A percentile compares a stretch with the other conserved stretches of the same genome.
phyloP scores from a whole-genome alignment of 495 filamentous ascomycete species.

The Margaritispora aquatica region DNA sequence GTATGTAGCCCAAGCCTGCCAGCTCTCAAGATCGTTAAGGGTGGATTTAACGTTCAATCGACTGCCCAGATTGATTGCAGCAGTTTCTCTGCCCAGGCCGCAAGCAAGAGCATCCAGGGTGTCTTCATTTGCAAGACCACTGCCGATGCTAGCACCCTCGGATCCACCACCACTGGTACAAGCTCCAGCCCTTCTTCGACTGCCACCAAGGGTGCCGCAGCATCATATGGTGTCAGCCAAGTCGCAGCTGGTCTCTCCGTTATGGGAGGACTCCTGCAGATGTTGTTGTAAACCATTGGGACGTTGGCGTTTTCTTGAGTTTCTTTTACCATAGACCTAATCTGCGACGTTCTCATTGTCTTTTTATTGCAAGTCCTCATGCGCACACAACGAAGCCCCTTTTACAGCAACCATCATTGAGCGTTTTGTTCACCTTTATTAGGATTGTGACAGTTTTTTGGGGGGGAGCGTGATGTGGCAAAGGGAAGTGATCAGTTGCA shows the following conservation, averaged over 20 bases:
- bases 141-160: conserved; percentile 32
- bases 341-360: conserved; percentile 25
- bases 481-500: not conserved
- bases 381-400: conserved; percentile 13
- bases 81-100: conserved; percentile 36
- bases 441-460: conserved; percentile 1
- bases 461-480: not conserved
- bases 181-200: conserved; percentile 27
- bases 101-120: conserved; percentile 51
- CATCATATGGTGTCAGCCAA: conserved; percentile 30
- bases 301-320: conserved; percentile 23
- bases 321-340: conserved; percentile 30
- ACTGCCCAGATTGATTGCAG: conserved; percentile 56
- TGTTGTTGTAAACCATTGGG: conserved; percentile 29
- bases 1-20: conserved; percentile 60
- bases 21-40: conserved; percentile 64
- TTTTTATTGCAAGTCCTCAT: conserved; percentile 12
- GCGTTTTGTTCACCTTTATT: conserved; percentile 16
- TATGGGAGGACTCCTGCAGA: conserved; percentile 27
- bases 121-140: conserved; percentile 48
- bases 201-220: conserved; percentile 39
- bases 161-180: conserved; percentile 18
- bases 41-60: conserved; percentile 80
- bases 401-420: conserved; percentile 13
- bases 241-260: conserved; percentile 26